phyloP scores from a whole-genome alignment of 2,329 filamentous ascomycete species.

The Coniochaeta sp. region DNA sequence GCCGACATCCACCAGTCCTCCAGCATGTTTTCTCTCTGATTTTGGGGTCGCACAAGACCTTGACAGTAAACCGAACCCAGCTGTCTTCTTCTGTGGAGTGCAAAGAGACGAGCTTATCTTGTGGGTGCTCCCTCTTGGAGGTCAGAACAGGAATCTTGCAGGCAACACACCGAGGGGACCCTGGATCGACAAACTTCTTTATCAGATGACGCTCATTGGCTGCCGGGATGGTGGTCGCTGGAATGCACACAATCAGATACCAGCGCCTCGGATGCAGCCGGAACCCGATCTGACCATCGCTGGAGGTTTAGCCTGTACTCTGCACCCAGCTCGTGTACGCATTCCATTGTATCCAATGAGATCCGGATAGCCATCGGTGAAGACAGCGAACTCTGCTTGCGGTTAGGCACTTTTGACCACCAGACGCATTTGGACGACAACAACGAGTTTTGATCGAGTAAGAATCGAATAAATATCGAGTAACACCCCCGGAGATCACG shows the following conservation, averaged over 20 bases:
- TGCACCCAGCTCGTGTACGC: neutral
- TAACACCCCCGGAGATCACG: too few relatives aligned
- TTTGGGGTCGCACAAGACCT: neutral
- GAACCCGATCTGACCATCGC: neutral
- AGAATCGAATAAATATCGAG: conserved; percentile 31
- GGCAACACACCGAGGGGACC: neutral
- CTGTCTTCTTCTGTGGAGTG: neutral
- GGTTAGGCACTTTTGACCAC: conserved; percentile 3
- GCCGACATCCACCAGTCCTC: too few relatives aligned
- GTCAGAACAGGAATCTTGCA: neutral
- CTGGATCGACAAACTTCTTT: neutral
- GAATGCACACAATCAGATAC: neutral
- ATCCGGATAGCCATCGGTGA: neutral
- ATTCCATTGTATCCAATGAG: neutral
- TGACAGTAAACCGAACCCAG: neutral
- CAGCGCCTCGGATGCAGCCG: neutral
- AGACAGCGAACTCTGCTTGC: neutral
- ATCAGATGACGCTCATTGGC: neutral
- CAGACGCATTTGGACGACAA: conserved; percentile 11
- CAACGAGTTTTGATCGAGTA: conserved; percentile 36
- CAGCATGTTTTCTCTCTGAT: too few relatives aligned
- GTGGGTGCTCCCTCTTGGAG: neutral
- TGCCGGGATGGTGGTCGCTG: neutral
- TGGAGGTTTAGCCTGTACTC: neutral
- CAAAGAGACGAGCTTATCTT: neutral